Base-by-base conservation (phyloP, 257 asterid species). In the Solanum phureja region DNA sequence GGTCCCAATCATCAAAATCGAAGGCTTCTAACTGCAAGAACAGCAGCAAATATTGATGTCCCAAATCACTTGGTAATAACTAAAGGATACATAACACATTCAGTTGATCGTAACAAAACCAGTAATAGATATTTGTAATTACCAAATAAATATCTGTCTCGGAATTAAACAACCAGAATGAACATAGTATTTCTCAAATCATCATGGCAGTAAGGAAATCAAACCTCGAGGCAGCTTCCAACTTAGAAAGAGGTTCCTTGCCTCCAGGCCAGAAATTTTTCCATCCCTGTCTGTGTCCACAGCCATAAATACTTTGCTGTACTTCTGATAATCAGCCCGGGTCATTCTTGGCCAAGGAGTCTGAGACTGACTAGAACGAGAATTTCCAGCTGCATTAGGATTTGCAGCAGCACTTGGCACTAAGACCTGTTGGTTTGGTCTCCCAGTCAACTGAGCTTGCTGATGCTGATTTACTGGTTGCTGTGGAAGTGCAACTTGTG, bases 201-300 rank as follows among this genome's bases (percentile, higher is more conserved):
- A 81, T 66, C 33, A 88, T 82, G 69, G 71, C 42, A 60, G 40
- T 33, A 86, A 58, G 46, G 58, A 37, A 21, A 27, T 69, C 72
- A 37, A 90, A 97, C 99, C 99, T 93, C 94, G 93, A 52, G 99
- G 98, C 88, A 92, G 93, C 94, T 90, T 94, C 99, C 99, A 97
- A 92, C 99, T 97, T 89, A 97, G 92, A 91, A 97, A 97, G 85
- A 97, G 95, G 91, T 94, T 91, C 64, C 97, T 97, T 10, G 99
- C 99, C 95, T 97, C 97, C 90, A 92, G 97, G 83, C 98, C 99
- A 11, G 94, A 91, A 76, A 97, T 96, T 91, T 94, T 95, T 86
- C 99, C 99, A 95, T 97, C 99, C 89, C 94, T 90, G 90, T 97
- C 99, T 2, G 93, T 94, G 91, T 96, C 99, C 83, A 96, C 99